Base-by-base conservation (phyloP, 352 stramenopile species). In the Halophytophthora batemanensis region DNA sequence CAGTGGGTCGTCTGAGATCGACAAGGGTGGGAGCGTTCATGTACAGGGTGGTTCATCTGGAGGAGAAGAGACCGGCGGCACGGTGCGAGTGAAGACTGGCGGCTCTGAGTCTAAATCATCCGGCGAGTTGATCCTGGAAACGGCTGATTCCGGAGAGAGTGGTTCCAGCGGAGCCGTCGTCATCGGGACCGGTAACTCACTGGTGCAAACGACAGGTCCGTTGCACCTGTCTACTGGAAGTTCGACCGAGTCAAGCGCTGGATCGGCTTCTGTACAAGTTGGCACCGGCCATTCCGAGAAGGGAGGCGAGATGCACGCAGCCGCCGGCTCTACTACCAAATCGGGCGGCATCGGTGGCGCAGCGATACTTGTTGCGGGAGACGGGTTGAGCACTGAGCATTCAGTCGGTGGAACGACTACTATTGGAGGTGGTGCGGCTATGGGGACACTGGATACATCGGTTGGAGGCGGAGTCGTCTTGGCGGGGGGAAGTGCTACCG, bases 171-270 rank as follows among this genome's bases (percentile, higher is more conserved):
- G 83, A 23, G 65, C 58, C 35, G 51, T 82, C 12, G 49, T 75
- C 19, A 61, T 94, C 43, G 61, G 56, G 11, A 81, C 69, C 13
- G 83, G 83, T 7, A 68, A 69, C 11, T 69, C 82, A 17, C 58
- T 53, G 23, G 59, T 61, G 33, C 50, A 55, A 29, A 36, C 65
- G 12, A 82, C 71, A n/a, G 77, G 81, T 12, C 31, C 56, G 7
- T 45, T 91, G 35, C 54, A 58, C 23, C 36, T 91, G 38, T 61
- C 57, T 28, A 77, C 69, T 54, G 69, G 71, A 35, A 66, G 48
- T 28, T 64, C 79, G 35, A 64, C 59, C 8, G 56, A 56, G 45
- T 77, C 57, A 19, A 50, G 51, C 15, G 42, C 68, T 34, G 78
- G 78, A 7, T 70, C 69, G 1, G 62, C 87, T 36, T 65, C 45